phyloP scores from a whole-genome alignment of 495 filamentous ascomycete genomes.

The Neurospora sp. region DNA sequence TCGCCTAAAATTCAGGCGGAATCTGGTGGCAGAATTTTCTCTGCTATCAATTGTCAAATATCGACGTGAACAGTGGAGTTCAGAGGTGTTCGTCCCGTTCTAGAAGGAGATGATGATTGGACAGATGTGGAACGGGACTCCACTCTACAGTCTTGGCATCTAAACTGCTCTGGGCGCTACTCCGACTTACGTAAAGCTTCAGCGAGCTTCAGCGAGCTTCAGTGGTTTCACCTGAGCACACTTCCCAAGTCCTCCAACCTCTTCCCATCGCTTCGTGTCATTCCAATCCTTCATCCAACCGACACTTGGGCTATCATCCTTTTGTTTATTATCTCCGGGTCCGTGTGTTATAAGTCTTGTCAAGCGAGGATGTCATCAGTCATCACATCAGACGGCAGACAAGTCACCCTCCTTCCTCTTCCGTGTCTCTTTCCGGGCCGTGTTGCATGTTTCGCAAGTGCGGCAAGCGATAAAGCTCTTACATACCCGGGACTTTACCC shows the following conservation, averaged over 20 bases:
- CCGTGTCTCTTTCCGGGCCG: neutral
- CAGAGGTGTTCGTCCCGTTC: neutral
- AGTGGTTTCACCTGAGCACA: neutral
- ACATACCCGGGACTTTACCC: neutral
- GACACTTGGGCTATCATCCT: neutral
- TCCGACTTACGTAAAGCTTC: neutral
- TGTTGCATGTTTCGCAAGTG: neutral
- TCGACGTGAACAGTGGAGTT: neutral
- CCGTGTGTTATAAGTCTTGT: neutral
- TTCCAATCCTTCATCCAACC: neutral
- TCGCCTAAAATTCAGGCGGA: conserved; percentile 8
- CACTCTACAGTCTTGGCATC: neutral
- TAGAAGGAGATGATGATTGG: neutral
- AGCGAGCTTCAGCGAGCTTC: neutral
- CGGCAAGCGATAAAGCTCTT: neutral
- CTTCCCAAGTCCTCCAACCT: neutral
- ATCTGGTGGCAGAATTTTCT: conserved; percentile 8
- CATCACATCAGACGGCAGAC: too few species aligned
- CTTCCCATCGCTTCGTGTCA: neutral
- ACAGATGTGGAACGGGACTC: neutral
- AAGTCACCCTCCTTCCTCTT: neutral
- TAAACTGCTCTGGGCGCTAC: neutral
- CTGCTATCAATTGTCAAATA: neutral
- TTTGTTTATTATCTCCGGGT: neutral
- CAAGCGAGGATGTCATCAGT: too few species aligned